Conservation (phyloP, 352 stramenopile species). For the Phytophthora vignae region DNA sequence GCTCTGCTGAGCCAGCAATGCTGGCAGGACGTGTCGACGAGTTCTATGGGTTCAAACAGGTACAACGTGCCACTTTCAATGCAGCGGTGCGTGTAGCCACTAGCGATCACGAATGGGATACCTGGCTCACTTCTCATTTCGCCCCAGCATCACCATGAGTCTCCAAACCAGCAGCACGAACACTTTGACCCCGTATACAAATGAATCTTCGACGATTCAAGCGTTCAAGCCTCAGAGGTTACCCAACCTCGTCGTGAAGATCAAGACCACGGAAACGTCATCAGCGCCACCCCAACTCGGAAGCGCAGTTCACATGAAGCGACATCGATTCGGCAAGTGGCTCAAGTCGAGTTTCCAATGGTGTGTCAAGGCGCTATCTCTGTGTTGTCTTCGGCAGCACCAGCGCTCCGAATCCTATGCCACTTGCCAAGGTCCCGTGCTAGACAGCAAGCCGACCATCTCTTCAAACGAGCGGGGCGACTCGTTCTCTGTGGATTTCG, state of each 20-base stretch:
- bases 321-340: constrained; percentile 7
- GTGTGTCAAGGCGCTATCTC: constrained; percentile 18
- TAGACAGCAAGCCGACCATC: constrained; percentile 11
- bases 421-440: background rate
- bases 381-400: constrained; percentile 13
- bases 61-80: constrained; percentile 23
- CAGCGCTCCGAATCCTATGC: background rate
- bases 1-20: too few relatives aligned
- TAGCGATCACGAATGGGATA: background rate
- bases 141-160: constrained; percentile 3
- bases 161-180: constrained; percentile 1
- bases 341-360: constrained; percentile 9
- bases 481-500: constrained; percentile 13
- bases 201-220: background rate
- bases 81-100: background rate
- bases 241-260: constrained; percentile 8
- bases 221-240: background rate
- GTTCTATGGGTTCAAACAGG: constrained; percentile 5
- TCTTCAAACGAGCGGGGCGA: constrained; percentile 5
- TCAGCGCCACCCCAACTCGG: background rate
- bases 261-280: constrained; percentile 11
- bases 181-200: background rate
- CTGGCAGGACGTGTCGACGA: too few relatives aligned
- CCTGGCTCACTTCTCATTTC: background rate
- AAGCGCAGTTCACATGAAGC: background rate